A percentile compares a stretch with the other conserved stretches of the same genome.
Evolutionary conservation across 2,329 filamentous ascomycete genomes (phyloP).

Genomic region (Fusarium decemcellulare): DNA sequence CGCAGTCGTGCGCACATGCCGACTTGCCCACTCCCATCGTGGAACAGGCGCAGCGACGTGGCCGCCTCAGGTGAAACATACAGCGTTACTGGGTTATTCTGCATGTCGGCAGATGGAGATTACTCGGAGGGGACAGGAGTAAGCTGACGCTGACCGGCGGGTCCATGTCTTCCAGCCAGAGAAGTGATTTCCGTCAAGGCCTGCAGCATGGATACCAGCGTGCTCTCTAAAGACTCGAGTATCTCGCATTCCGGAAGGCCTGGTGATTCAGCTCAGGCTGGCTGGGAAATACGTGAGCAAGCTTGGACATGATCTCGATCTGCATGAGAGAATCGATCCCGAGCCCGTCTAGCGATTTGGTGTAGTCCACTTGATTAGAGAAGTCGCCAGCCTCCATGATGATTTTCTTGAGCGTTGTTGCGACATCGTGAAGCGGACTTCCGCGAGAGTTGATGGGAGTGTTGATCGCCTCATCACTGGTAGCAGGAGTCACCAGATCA

Average conservation of each 20-base stretch:
- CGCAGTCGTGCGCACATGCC: not conserved
- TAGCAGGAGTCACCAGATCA: too few species aligned
- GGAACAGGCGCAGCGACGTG: conserved; percentile 5
- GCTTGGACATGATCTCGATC: conserved; percentile 8
- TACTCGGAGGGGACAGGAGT: too few species aligned
- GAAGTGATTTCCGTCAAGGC: not conserved
- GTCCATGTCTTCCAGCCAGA: too few species aligned
- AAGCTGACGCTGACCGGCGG: too few species aligned
- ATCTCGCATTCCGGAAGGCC: conserved; percentile 2
- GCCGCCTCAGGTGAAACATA: not conserved
- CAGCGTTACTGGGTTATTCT: not conserved
- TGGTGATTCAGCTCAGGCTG: not conserved
- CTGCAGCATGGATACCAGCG: not conserved
- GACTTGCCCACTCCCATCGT: conserved; percentile 10
- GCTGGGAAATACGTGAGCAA: not conserved
- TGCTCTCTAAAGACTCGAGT: not conserved
- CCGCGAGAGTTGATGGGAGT: too few species aligned
- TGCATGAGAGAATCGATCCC: conserved; percentile 19
- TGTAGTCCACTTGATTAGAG: not conserved
- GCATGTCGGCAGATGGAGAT: too few species aligned
- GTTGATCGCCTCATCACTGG: too few species aligned
- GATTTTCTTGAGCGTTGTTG: not conserved
- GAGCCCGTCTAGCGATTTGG: not conserved
- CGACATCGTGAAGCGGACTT: too few species aligned
- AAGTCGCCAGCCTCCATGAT: conserved; percentile 1